phyloP scores from a whole-genome alignment of 1,284 basidiomycete genomes.

The Termitomyces sp. region DNA sequence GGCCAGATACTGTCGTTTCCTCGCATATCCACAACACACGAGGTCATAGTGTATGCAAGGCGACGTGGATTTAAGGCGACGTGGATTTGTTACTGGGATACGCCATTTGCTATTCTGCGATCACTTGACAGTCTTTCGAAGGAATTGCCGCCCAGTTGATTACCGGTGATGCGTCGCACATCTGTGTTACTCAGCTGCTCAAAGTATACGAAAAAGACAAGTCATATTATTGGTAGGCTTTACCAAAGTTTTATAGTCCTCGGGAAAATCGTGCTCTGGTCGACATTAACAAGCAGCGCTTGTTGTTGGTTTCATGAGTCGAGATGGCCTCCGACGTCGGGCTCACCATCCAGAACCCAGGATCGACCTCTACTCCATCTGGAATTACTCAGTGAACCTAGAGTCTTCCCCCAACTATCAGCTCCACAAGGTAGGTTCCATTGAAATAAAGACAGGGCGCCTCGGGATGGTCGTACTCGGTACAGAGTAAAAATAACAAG shows the following conservation, averaged over 20 bases:
- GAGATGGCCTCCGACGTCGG: background rate
- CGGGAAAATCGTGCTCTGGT: background rate
- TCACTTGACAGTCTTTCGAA: too few species aligned
- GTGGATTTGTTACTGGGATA: too few species aligned
- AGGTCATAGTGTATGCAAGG: too few species aligned
- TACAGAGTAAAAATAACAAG: background rate
- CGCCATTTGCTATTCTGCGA: too few species aligned
- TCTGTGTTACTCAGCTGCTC: too few species aligned
- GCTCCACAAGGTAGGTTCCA: constrained; percentile 2
- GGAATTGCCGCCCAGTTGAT: too few species aligned
- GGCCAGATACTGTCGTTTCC: too few species aligned
- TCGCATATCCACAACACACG: too few species aligned
- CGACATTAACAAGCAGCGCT: background rate
- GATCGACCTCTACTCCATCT: constrained; percentile 9
- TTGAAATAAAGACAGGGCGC: background rate
- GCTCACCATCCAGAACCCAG: constrained; percentile 6
- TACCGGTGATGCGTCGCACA: background rate
- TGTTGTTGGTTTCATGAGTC: background rate
- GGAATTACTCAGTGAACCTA: constrained; percentile 5
- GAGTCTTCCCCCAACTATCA: constrained; percentile 8
- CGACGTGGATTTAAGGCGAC: too few species aligned
- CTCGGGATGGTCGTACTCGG: background rate
- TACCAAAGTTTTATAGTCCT: background rate
- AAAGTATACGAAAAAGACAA: too few species aligned
- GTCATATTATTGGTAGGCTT: background rate